phyloP scores from a whole-genome alignment of 257 asterid species.

The Scutellaria galericulata region DNA sequence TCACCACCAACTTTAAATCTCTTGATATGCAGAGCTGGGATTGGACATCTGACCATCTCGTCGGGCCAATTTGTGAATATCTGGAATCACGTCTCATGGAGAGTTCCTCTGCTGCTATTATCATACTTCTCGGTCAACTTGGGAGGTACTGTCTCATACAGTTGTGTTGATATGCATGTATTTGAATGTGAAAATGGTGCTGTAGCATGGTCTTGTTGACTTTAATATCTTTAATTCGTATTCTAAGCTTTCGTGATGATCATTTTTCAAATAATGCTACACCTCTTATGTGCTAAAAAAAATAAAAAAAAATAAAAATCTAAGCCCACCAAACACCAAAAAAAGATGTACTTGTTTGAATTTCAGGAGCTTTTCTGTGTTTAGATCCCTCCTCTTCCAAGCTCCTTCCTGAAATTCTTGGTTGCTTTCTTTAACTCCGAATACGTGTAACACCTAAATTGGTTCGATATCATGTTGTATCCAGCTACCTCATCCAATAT shows the following conservation, averaged over 20 bases:
- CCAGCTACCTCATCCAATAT: background rate
- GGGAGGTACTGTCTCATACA: conserved; percentile 69
- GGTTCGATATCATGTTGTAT: no score
- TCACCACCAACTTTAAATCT: conserved; percentile 20
- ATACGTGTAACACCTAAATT: no score
- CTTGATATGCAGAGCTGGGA: conserved; percentile 75
- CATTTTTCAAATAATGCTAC: background rate
- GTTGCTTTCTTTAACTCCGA: no score
- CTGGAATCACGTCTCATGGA: conserved; percentile 55
- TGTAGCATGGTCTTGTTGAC: background rate
- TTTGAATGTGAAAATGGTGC: background rate
- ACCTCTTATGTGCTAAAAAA: background rate
- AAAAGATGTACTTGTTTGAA: background rate
- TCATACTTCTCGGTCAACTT: conserved; percentile 76
- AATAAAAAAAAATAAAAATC: no score
- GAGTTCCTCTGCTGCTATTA: conserved; percentile 52
- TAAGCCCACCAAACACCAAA: background rate
- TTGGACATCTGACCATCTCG: conserved; percentile 65
- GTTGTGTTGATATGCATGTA: background rate
- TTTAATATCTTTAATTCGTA: background rate
- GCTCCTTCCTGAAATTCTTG: no score
- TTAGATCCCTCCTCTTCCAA: no score
- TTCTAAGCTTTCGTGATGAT: background rate
- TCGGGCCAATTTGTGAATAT: conserved; percentile 49
- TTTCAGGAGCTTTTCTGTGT: background rate